These are phyloP conservation scores for Asterella californica DNA, from an alignment of 225 moss, liverwort and hornwort species.

Conservation along the genomic window DNA sequence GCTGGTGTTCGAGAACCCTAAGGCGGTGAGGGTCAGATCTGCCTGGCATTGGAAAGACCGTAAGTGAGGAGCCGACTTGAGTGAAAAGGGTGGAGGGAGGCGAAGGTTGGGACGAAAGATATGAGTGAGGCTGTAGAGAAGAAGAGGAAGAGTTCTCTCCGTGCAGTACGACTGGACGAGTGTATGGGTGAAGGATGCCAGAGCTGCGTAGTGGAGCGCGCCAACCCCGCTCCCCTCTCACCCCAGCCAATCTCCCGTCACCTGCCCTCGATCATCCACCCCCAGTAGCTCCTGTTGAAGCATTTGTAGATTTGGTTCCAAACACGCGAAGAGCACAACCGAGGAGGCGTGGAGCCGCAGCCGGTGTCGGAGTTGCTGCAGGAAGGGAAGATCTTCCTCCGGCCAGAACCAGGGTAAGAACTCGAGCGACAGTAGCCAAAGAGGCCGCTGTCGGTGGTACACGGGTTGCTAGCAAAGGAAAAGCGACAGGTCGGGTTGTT, in stretches of 20 bases:
- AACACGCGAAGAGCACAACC: constrained; percentile 55
- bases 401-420: constrained; percentile 66
- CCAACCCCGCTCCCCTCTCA: constrained; percentile 84
- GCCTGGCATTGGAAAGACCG: constrained; percentile 34
- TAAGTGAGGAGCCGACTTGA: constrained; percentile 13
- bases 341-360: constrained; percentile 51
- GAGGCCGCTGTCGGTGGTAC: constrained; percentile 70
- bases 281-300: constrained; percentile 39
- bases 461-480: constrained; percentile 63
- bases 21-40: constrained; percentile 29
- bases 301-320: constrained; percentile 42
- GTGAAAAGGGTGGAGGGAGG: constrained; percentile 18
- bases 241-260: constrained; percentile 37
- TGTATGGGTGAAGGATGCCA: constrained; percentile 99
- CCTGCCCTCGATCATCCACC: constrained; percentile 41
- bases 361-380: constrained; percentile 25
- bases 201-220: constrained; percentile 99
- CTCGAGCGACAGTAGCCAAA: constrained; percentile 89
- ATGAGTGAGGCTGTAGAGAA: constrained; percentile 53
- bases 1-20: constrained; percentile 29
- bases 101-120: constrained; percentile 43
- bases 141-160: constrained; percentile 43
- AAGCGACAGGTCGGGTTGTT: constrained; percentile 46
- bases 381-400: constrained; percentile 37
- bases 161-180: constrained; percentile 44